phyloP scores from a whole-genome alignment of 306 rosid genomes.

The Vigna trinervia region DNA sequence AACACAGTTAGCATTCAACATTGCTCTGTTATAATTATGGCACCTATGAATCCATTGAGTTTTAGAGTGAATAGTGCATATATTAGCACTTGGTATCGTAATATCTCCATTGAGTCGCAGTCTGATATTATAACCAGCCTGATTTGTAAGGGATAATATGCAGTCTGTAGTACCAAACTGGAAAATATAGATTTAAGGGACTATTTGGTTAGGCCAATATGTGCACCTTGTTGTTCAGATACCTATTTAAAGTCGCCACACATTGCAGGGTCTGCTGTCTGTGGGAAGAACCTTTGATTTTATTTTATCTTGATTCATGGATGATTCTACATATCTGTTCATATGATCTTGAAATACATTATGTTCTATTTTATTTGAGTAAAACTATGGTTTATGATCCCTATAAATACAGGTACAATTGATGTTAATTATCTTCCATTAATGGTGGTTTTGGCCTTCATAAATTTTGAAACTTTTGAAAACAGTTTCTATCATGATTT shows the following conservation, averaged over 20 bases:
- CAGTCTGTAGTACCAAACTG: not conserved
- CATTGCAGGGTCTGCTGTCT: not conserved
- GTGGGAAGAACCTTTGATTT: conserved; percentile 1
- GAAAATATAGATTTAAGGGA: conserved; percentile 3
- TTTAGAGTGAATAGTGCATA: not conserved
- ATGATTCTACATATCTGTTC: conserved; percentile 13
- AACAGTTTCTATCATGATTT: not conserved
- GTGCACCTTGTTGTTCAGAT: conserved; percentile 24
- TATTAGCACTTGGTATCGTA: not conserved
- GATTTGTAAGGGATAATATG: conserved; percentile 12
- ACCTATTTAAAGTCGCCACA: conserved; percentile 1
- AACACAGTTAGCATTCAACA: not conserved
- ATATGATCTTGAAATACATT: conserved; percentile 30
- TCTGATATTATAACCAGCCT: not conserved
- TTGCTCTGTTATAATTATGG: not conserved
- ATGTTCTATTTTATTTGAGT: not conserved
- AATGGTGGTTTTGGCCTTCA: not conserved
- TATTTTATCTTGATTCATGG: conserved; percentile 14
- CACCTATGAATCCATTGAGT: not conserved
- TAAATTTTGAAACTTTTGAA: not conserved
- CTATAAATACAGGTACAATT: too few species aligned
- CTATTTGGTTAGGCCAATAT: not conserved
- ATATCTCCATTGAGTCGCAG: not conserved
- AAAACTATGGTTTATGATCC: not conserved
- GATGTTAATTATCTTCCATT: not conserved